Base-by-base conservation (phyloP, 2,329 filamentous ascomycete species). In the Graphilbum fragrans region DNA sequence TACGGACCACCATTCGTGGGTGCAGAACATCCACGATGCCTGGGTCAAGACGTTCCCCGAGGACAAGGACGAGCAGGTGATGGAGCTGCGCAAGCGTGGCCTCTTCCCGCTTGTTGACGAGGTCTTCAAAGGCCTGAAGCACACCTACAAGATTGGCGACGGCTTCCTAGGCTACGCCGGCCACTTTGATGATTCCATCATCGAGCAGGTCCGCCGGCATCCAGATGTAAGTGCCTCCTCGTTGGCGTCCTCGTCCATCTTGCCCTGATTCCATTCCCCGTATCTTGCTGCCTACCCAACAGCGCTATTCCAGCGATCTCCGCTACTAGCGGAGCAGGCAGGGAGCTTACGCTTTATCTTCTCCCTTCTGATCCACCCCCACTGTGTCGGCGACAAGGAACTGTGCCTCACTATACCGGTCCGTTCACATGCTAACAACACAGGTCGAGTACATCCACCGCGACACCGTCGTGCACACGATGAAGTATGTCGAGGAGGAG, bases 361-460 rank as follows among this genome's bases (percentile, higher is more conserved):
- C 7, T 12, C 23, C 23, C 7, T 12, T 27, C 23, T 27, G 7
- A 27, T 7, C n/a, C n/a, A n/a, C n/a, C n/a, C n/a, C n/a, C n/a
- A n/a, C n/a, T n/a, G n/a, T n/a, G n/a, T n/a, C n/a, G n/a, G n/a
- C n/a, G n/a, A n/a, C n/a, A n/a, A n/a, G n/a, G n/a, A n/a, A n/a
- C n/a, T n/a, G n/a, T n/a, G n/a, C n/a, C n/a, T n/a, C n/a, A n/a
- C n/a, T n/a, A n/a, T n/a, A n/a, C n/a, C n/a, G n/a, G n/a, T n/a
- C n/a, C n/a, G n/a, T n/a, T n/a, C n/a, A n/a, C n/a, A n/a, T n/a
- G n/a, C 23, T 12, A 27, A 7, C 23, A 27, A 7, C 23, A 12
- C 58, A 98, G 92, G 85, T 98, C 59, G 90, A 94, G 55, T 94
- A 86, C 64, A 85, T 98, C 58, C 92, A 98, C 76, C 85, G 80